phyloP scores from a whole-genome alignment of 306 rosid genomes.

The Crataegus laevigata region DNA sequence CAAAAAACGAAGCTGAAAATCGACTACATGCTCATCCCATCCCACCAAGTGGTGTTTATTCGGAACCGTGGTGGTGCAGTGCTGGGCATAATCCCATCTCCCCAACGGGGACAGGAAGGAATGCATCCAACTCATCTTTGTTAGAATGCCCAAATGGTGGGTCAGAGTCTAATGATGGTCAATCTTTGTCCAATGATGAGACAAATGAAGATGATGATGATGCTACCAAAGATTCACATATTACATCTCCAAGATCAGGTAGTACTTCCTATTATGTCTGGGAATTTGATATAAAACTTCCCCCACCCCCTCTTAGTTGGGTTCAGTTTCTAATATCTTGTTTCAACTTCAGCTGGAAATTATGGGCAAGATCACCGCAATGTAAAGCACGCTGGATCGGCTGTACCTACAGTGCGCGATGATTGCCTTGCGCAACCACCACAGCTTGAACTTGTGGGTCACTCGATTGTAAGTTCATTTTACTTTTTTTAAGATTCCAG shows the following conservation, averaged over 20 bases:
- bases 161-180: slow-evolving; percentile 77
- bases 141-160: slow-evolving; percentile 67
- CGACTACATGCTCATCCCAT: slow-evolving; percentile 41
- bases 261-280: slow-evolving; percentile 13
- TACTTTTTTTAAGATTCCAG: background rate
- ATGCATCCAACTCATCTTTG: slow-evolving; percentile 60
- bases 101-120: slow-evolving; percentile 40
- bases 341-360: slow-evolving; percentile 33
- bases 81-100: slow-evolving; percentile 51
- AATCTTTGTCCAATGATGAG: slow-evolving; percentile 63
- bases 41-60: slow-evolving; percentile 41
- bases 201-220: slow-evolving; percentile 70
- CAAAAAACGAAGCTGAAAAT: slow-evolving; percentile 57
- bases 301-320: background rate
- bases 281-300: background rate
- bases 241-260: slow-evolving; percentile 64
- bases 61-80: slow-evolving; percentile 90
- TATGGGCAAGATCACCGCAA: slow-evolving; percentile 53
- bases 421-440: slow-evolving; percentile 53
- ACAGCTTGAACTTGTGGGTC: slow-evolving; percentile 90
- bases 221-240: slow-evolving; percentile 36
- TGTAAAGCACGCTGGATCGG: slow-evolving; percentile 41
- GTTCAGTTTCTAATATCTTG: background rate
- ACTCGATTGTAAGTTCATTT: slow-evolving; percentile 65
- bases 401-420: slow-evolving; percentile 44